phyloP scores from a whole-genome alignment of 2,329 filamentous ascomycete species.

The Aspergillus ustus region DNA sequence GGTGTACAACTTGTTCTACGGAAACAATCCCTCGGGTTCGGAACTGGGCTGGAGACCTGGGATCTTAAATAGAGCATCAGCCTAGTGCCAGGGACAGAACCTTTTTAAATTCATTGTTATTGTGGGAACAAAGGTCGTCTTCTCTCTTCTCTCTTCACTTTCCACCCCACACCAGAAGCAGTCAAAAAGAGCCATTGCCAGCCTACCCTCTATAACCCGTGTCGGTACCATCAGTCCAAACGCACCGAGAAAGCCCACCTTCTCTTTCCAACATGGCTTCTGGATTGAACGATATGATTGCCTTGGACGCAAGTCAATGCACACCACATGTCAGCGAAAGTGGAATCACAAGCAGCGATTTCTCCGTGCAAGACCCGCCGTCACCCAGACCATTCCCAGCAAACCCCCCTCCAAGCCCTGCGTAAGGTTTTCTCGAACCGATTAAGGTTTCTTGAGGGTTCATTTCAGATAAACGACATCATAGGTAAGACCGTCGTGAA shows the following conservation, averaged over 20 bases:
- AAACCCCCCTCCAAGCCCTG: slow-evolving; percentile 47
- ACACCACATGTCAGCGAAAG: neutral
- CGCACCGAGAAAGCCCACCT: neutral
- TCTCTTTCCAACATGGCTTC: slow-evolving; percentile 1
- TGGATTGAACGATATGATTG: neutral
- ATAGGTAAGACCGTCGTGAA: slow-evolving; percentile 10
- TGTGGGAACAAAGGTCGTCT: neutral
- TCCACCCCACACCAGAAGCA: neutral
- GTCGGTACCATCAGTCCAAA: neutral
- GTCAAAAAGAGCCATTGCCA: neutral
- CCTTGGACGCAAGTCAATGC: neutral
- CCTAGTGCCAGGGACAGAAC: neutral
- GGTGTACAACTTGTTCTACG: slow-evolving; percentile 25
- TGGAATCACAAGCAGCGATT: slow-evolving; percentile 3
- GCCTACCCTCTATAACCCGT: neutral
- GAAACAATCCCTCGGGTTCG: slow-evolving; percentile 11
- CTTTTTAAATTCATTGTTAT: neutral
- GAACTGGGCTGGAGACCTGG: slow-evolving; percentile 10
- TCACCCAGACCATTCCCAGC: slow-evolving; percentile 42
- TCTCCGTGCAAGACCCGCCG: slow-evolving; percentile 31
- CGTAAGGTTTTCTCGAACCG: slow-evolving; percentile 22
- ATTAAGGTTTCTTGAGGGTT: neutral
- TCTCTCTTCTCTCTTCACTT: neutral
- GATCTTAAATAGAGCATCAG: slow-evolving; percentile 22
- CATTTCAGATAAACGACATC: slow-evolving; percentile 7